Evolutionary conservation across 345 rosid genomes (phyloP), one percentile per base, ranked within the genome.

Genomic region (Rhizophora apiculata): DNA sequence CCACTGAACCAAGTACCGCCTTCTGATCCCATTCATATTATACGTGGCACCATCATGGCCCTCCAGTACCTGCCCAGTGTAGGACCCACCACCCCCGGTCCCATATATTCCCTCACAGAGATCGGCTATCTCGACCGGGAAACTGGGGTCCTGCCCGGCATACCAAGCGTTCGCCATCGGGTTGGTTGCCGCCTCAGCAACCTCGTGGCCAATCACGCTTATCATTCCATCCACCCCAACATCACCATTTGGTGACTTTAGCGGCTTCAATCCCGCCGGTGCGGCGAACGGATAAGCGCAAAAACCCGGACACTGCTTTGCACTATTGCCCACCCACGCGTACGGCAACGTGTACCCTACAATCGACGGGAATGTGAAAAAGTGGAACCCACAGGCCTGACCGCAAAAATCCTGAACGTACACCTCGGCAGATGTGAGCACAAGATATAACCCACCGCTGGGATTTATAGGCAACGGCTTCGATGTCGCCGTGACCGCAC

Each of bases 41-140:
- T 85, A 94, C 81, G 98, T 94, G 83, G 91, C 93, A 9, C 93
- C 93, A 67, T 65, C 85, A 0, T 60, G 58, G 0, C 83, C 98
- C 82, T 80, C 81, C 82, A 87, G 49, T 73, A 91, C 48, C 80
- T 94, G 97, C 26, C 98, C 98, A 1, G 90, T 91, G 81, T 94
- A 94, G 13, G 98, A 94, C 36, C 98, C 98, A 16, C 98, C 98
- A 4, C 97, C 98, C 8, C 98, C 98, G 0, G 98, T 89, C 36
- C 98, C 98, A 34, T 91, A 94, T n/a, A 94, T 91, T 1, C 98
- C 98, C 93, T 94, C 98, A 26, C 98, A 94, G 43, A 94, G 78
- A 67, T 94, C 98, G 6, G 96, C 98, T 49, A 94, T 91, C 57
- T 94, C 98, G 65, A 91, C 97, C n/a, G 98, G 98, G 26, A 82